These are phyloP conservation scores for Asterella californica DNA, from an alignment of 225 moss, liverwort and hornwort genomes.

Conservation along the genomic window DNA sequence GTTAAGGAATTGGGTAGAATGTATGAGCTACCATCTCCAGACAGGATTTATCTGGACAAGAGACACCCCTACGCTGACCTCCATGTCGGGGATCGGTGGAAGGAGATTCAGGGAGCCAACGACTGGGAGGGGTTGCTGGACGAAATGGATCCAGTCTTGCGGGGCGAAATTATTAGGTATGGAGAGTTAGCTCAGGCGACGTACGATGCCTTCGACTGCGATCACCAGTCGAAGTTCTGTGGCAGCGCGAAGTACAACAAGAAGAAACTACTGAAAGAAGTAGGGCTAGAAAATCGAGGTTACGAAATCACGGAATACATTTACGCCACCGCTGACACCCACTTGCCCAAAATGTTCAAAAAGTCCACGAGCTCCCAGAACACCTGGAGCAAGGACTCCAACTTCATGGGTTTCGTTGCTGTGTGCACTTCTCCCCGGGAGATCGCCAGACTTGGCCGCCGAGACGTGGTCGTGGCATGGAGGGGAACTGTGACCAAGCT, in stretches of 20 bases:
- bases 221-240: slow-evolving; percentile 37
- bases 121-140: slow-evolving; percentile 60
- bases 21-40: slow-evolving; percentile 26
- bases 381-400: slow-evolving; percentile 58
- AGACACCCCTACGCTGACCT: slow-evolving; percentile 41
- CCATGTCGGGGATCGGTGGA: slow-evolving; percentile 49
- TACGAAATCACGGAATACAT: slow-evolving; percentile 68
- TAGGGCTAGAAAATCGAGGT: slow-evolving; percentile 51
- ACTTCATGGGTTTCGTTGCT: slow-evolving; percentile 75
- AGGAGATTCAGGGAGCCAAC: slow-evolving; percentile 45
- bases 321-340: slow-evolving; percentile 52
- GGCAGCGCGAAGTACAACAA: slow-evolving; percentile 50
- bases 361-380: neutral
- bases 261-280: slow-evolving; percentile 34
- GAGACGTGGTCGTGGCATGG: slow-evolving; percentile 69
- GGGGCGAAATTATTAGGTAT: slow-evolving; percentile 58
- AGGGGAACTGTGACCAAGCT: slow-evolving; percentile 49
- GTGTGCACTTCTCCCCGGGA: slow-evolving; percentile 62
- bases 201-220: slow-evolving; percentile 59
- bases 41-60: slow-evolving; percentile 20
- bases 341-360: slow-evolving; percentile 43
- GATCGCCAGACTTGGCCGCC: slow-evolving; percentile 53
- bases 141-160: slow-evolving; percentile 49
- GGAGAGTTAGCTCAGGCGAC: slow-evolving; percentile 64
- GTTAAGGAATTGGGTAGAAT: slow-evolving; percentile 12